Conservation (phyloP, 495 filamentous ascomycete species). For the Penicillium herquei region DNA sequence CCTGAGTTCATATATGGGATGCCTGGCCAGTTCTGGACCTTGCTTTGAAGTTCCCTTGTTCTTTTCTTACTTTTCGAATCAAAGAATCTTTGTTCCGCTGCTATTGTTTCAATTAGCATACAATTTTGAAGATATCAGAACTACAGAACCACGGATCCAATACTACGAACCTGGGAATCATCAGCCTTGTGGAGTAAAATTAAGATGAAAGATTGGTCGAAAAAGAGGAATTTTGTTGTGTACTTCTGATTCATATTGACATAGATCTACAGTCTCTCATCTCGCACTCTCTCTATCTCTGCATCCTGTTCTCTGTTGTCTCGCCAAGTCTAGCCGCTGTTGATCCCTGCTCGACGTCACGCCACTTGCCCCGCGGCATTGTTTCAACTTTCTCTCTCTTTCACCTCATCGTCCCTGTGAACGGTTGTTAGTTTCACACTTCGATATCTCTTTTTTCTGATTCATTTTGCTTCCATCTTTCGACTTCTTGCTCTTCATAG, state of each 20-base stretch:
- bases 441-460: constrained; percentile 7
- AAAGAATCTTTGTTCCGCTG: too few relatives aligned
- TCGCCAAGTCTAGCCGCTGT: not conserved
- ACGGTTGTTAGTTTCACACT: constrained; percentile 14
- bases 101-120: too few relatives aligned
- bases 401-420: constrained; percentile 15
- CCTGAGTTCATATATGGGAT: too few relatives aligned
- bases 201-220: too few relatives aligned
- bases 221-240: too few relatives aligned
- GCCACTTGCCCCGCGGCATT: constrained; percentile 29
- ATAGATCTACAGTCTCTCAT: not conserved
- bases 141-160: too few relatives aligned
- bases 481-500: not conserved
- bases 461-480: constrained; percentile 5
- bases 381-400: constrained; percentile 7
- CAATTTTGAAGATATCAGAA: too few relatives aligned
- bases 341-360: constrained; percentile 12
- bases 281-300: not conserved
- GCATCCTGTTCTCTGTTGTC: not conserved
- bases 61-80: too few relatives aligned
- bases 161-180: too few relatives aligned
- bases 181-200: too few relatives aligned
- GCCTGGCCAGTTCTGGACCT: not conserved
- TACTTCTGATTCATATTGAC: not conserved
- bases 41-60: too few relatives aligned